Evolutionary conservation across 257 asterid genomes (phyloP), one percentile per base, ranked within the genome.

Genomic region (Rauvolfia tetraphylla): DNA sequence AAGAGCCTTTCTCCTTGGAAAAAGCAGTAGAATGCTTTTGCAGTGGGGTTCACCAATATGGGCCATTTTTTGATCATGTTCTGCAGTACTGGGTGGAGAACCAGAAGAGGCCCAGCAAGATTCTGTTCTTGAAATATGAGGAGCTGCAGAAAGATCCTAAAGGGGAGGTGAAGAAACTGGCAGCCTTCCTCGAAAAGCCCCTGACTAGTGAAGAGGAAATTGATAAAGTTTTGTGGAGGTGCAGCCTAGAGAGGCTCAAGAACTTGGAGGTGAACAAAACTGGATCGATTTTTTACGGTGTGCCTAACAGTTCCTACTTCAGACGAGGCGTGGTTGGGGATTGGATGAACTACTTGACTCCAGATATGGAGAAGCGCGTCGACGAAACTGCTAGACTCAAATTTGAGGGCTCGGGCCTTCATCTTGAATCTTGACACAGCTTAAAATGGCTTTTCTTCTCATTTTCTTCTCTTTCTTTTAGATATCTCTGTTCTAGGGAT

Each of bases 1-100:
- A 66, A 71, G 88, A 79, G 18, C 86, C 86, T 22, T 82, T 63
- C 49, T 83, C 86, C 1, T 29, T 85, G 27, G 83, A 82, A n/a
- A 82, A 29, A 39, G 88, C 78, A n/a, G 81, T 82, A 14, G 83
- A 82, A 0, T 72, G 80, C 53, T 85, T 82, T 10, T 82, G 84
- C 17, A 80, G 65, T 46, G 88, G 86, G 15, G 81, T 82, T 29
- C 84, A 82, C 59, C 81, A 77, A 49, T 83, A 85, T 31, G 88
- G 86, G 13, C 86, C 88, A 6, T 82, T 57, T 63, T 82, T 82
- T 18, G 85, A 85, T 39, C 82, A 85, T 22, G 86, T 82, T 67
- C 22, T 85, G 61, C 74, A 79, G 13, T 85, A 75, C 53, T 82
- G 86, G 86, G 3, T 9, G 20, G 80, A 78, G 57, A 82, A 79